Evolutionary conservation across 208 protist species (phyloP).

Genomic region (Crithidia bombi): DNA sequence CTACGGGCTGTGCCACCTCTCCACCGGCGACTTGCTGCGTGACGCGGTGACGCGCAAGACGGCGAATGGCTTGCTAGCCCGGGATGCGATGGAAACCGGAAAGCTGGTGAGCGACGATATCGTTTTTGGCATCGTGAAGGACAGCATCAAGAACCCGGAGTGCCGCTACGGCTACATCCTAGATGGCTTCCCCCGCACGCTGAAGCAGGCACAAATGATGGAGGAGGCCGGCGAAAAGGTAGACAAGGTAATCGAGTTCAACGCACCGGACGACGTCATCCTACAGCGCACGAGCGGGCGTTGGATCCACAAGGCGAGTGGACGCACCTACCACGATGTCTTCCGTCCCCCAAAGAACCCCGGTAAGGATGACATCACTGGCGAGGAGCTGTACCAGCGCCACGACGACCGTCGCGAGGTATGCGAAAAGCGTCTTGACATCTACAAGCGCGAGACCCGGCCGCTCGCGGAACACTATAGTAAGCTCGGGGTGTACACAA

Average conservation of each 20-base stretch:
- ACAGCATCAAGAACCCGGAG: slow-evolving; percentile 81
- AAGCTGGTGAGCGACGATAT: slow-evolving; percentile 92
- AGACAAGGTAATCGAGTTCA: slow-evolving; percentile 91
- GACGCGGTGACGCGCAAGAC: slow-evolving; percentile 80
- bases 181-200: slow-evolving; percentile 95
- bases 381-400: slow-evolving; percentile 92
- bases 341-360: slow-evolving; percentile 91
- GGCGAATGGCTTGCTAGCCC: slow-evolving; percentile 66
- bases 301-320: slow-evolving; percentile 92
- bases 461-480: slow-evolving; percentile 91
- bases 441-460: slow-evolving; percentile 85
- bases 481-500: slow-evolving; percentile 59
- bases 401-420: slow-evolving; percentile 94
- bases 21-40: slow-evolving; percentile 95
- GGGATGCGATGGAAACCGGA: slow-evolving; percentile 78
- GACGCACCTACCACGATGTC: slow-evolving; percentile 93
- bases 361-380: slow-evolving; percentile 93
- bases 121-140: slow-evolving; percentile 91
- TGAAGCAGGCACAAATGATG: slow-evolving; percentile 92
- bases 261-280: slow-evolving; percentile 92
- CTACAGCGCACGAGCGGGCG: slow-evolving; percentile 88
- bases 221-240: slow-evolving; percentile 80
- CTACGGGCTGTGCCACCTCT: slow-evolving; percentile 93
- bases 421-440: slow-evolving; percentile 84
- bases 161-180: slow-evolving; percentile 94